Evolutionary conservation across 2,329 filamentous ascomycete species (phyloP), one percentile per base, ranked within the genome.

Genomic region (Calonectria hongkongensis): DNA sequence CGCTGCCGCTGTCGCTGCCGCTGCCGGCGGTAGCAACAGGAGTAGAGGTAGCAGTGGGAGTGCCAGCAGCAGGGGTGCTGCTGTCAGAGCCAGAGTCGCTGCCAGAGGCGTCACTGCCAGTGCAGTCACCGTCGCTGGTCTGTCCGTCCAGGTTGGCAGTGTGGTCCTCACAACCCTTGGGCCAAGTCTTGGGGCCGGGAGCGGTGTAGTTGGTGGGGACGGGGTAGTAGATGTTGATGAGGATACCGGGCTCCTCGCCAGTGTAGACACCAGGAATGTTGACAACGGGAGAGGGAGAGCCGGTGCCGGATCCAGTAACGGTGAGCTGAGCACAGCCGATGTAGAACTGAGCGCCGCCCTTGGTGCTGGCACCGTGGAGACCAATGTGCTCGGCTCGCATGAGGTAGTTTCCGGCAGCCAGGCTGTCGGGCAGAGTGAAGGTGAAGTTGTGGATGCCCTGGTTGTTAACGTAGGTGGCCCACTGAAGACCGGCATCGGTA

Each of bases 271-370:
- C 82, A 21, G 82, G 82, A 77, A 84, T 79, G 70, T 78, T 76
- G 67, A 84, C 82, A 5, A 75, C 72, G 50, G 78, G 78, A 16
- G 73, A 73, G 21, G 82, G 82, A 16, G 76, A 68, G 39, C 77
- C 79, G 21, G 74, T 76, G 27, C 82, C 84, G 18, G 74, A 77
- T 30, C 83, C 82, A 12, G 80, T 75, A 7, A 85, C 83, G 7
- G 74, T 78, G 27, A 85, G 68, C 73, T 85, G 83, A 2, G 81
- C 83, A 54, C 83, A 85, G 21, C 80, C 77, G 16, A 84, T 81
- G 78, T 84, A 85, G 81, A 82, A 84, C 79, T 85, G 83, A 25
- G 83, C 83, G 45, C 83, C 83, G 43, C 79, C 78, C 64, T 78
- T 74, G 62, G 64, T 66, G 21, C 82, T 75, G 8, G 83, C 83